These are phyloP conservation scores for Kodamaea kaohsiungensis DNA, from an alignment of 805 yeast genomes.

Conservation along the genomic window DNA sequence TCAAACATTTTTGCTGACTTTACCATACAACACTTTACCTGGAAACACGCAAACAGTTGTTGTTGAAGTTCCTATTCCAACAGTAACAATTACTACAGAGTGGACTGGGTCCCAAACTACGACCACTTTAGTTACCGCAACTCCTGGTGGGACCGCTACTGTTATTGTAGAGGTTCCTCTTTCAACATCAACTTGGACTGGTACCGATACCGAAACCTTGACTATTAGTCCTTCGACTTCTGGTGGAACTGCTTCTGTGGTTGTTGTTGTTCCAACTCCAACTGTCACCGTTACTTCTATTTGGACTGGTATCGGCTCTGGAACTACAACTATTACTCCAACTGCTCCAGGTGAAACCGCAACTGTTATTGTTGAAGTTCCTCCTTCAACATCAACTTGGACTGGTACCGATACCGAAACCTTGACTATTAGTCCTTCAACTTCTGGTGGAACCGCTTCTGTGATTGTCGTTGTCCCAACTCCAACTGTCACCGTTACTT, in stretches of 20 bases:
- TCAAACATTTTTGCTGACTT: constrained; percentile 10
- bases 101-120: constrained; percentile 16
- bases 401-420: no score
- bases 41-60: constrained; percentile 20
- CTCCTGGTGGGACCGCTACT: constrained; percentile 10
- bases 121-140: constrained; percentile 9
- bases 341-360: no score
- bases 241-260: constrained; percentile 9
- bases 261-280: constrained; percentile 13
- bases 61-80: no score
- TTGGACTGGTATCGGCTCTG: no score
- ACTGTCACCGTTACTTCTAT: constrained; percentile 11
- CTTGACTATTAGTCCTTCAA: no score
- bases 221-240: constrained; percentile 3
- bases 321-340: no score
- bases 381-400: no score
- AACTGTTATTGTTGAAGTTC: no score
- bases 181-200: constrained; percentile 2
- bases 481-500: no score
- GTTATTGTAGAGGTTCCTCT: constrained; percentile 14
- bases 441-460: no score
- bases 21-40: constrained; percentile 7
- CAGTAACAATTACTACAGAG: constrained; percentile 15
- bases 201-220: no score
- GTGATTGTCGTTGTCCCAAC: no score